Evolutionary conservation across 106 monocot species (phyloP), one percentile per base, ranked within the genome.

Genomic region (Allium sativum): DNA sequence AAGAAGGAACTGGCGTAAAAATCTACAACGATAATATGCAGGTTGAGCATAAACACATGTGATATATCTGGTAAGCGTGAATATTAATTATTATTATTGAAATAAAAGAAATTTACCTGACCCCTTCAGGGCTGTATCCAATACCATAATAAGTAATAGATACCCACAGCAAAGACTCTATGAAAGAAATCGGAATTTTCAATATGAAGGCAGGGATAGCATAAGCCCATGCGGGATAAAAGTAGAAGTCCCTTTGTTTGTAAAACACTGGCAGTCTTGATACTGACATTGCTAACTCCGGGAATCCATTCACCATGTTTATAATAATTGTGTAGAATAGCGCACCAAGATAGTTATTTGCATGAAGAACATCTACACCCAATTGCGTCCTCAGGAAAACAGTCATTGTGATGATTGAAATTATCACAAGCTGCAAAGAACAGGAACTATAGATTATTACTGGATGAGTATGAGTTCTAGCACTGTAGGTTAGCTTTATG

Each of bases 221-320:
- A 62, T 71, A 94, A 51, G 89, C 78, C 93, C 93, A 94, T 31
- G 86, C 85, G 21, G 93, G 93, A 63, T 94, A 94, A 61, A 94
- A 89, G 69, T 78, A 76, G 3, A 83, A 64, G 65, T 89, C 89
- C 45, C 89, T 80, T 66, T 94, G 93, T 58, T 81, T 86, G 48
- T 83, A 94, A 53, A 94, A 89, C 31, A 78, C 81, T 45, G 89
- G 83, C 31, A 94, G 83, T 53, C 89, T 73, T 18, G 78, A 62
- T 67, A 81, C 60, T 11, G 85, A 73, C 83, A 89, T 69, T 6
- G 81, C 53, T 43, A 89, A 22, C 44, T 94, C 93, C 51, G 89
- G 75, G 42, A 83, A 61, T 44, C 89, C 89, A 68, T 89, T 86
- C 15, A 81, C 68, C 76, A 81, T 70, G 7, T 74, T 44, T 21